Evolutionary conservation across 2,329 filamentous ascomycete species (phyloP).

Genomic region (Sarocladium kiliense): DNA sequence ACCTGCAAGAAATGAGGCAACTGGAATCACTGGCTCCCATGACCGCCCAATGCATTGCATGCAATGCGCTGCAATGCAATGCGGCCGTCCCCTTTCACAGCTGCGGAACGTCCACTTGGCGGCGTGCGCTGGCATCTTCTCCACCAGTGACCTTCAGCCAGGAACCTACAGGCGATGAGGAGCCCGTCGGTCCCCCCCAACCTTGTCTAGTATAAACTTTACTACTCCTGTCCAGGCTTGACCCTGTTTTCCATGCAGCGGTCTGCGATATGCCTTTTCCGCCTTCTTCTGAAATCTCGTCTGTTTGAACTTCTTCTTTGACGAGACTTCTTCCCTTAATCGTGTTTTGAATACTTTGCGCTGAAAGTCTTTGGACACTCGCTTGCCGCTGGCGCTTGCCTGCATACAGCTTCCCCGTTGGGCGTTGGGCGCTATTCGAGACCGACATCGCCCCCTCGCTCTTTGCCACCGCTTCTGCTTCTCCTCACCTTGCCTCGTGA

Average conservation of each 20-base stretch:
- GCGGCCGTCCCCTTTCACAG: not conserved
- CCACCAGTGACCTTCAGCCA: not conserved
- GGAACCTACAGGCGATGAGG: not conserved
- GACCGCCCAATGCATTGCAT: not conserved
- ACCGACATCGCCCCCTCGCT: not conserved
- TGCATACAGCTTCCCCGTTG: constrained; percentile 1
- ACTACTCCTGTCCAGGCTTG: not conserved
- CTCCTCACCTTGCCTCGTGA: not conserved
- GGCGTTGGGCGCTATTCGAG: constrained; percentile 2
- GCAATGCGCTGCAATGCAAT: constrained; percentile 1
- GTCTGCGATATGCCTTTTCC: not conserved
- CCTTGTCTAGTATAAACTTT: constrained; percentile 7
- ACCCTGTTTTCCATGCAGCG: not conserved
- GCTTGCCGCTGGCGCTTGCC: not conserved
- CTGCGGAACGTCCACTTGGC: not conserved
- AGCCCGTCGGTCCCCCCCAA: too few relatives aligned
- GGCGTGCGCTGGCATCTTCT: constrained; percentile 1
- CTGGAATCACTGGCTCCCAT: not conserved
- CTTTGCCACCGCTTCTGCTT: constrained; percentile 6
- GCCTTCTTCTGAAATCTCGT: not conserved
- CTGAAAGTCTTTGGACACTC: not conserved
- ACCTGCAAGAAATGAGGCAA: not conserved
- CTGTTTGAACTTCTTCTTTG: not conserved
- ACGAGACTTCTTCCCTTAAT: not conserved
- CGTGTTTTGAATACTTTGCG: too few relatives aligned